Conservation (phyloP, 495 filamentous ascomycete genomes). For the Aspergillus leporis region DNA sequence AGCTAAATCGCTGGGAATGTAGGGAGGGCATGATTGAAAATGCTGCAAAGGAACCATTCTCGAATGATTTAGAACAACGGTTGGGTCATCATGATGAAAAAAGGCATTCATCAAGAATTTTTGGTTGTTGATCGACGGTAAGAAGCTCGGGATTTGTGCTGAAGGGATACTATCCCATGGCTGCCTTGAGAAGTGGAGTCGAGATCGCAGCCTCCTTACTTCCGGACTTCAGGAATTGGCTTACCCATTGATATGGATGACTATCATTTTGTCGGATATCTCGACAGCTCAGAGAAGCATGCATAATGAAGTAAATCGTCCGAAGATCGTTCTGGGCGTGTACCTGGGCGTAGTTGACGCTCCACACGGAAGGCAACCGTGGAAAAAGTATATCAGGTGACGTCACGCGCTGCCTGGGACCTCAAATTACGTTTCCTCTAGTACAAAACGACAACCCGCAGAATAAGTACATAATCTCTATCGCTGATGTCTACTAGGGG, state of each 20-base stretch:
- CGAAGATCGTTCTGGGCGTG: background rate
- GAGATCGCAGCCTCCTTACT: background rate
- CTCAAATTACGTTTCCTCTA: too few relatives aligned
- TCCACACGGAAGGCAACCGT: background rate
- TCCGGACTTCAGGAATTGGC: background rate
- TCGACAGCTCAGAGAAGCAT: background rate
- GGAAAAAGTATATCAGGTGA: background rate
- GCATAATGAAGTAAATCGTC: background rate
- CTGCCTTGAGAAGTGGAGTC: background rate
- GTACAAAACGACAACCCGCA: background rate
- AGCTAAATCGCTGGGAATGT: too few relatives aligned
- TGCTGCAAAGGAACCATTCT: too few relatives aligned
- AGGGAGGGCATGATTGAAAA: too few relatives aligned
- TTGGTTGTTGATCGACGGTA: background rate
- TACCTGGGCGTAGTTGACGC: background rate
- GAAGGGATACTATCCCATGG: background rate
- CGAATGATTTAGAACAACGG: too few relatives aligned
- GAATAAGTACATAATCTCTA: background rate
- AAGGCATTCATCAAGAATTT: background rate
- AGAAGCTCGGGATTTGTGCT: background rate
- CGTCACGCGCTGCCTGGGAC: background rate
- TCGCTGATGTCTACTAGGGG: background rate
- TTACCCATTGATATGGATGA: background rate
- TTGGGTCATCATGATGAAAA: background rate
- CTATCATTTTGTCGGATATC: background rate